Conservation (phyloP, 2,329 filamentous ascomycete genomes). For the Hypoxylon sp. region DNA sequence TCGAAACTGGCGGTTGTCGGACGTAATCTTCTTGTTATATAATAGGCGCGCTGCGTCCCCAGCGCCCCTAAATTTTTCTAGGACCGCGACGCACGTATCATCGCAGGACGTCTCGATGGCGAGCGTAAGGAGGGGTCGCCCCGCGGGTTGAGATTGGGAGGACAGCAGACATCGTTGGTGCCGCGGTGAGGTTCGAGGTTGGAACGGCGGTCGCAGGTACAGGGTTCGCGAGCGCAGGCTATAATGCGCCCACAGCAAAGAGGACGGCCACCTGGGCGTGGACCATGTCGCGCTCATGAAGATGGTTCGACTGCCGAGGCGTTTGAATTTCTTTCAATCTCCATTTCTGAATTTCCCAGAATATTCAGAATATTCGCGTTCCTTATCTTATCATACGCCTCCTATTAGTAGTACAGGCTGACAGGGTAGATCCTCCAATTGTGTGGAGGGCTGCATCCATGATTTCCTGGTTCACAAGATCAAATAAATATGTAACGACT, state of each 20-base stretch:
- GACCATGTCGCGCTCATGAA: slow-evolving; percentile 31
- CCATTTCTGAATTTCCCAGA: not conserved
- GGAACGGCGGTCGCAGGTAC: not conserved
- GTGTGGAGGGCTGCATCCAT: no score
- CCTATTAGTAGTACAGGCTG: slow-evolving; percentile 10
- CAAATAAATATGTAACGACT: no score
- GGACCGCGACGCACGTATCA: slow-evolving; percentile 88
- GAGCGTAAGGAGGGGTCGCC: slow-evolving; percentile 63
- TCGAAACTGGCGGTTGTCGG: slow-evolving; percentile 77
- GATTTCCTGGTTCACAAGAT: no score
- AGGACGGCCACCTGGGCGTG: slow-evolving; percentile 9
- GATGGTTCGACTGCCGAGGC: not conserved
- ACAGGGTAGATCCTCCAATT: slow-evolving; percentile 8
- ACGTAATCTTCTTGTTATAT: slow-evolving; percentile 85
- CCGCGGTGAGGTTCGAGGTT: not conserved
- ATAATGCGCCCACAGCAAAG: not conserved
- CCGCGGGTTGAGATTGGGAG: slow-evolving; percentile 9
- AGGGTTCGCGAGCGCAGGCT: slow-evolving; percentile 6
- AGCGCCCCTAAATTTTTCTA: slow-evolving; percentile 65
- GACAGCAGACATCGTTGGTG: slow-evolving; percentile 19
- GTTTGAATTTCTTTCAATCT: not conserved
- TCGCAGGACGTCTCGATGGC: slow-evolving; percentile 91
- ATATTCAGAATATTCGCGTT: not conserved
- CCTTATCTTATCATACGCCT: slow-evolving; percentile 30
- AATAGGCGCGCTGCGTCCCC: slow-evolving; percentile 67